These are phyloP conservation scores for Poa annua DNA, from an alignment of 176 grass and related monocot genomes.

Conservation along the genomic window DNA sequence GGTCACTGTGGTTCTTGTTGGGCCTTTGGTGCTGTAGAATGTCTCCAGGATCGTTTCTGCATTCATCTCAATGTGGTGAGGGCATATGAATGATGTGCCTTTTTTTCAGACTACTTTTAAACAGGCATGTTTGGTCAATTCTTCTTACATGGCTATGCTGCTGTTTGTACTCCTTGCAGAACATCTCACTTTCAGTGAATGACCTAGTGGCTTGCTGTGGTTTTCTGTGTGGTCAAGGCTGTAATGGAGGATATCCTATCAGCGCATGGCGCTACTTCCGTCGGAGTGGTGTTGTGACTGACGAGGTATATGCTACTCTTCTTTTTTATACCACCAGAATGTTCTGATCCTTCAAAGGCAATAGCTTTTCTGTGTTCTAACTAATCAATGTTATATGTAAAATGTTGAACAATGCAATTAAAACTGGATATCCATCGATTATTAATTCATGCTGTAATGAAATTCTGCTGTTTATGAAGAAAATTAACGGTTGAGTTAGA, in stretches of 20 bases:
- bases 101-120: constrained; percentile 18
- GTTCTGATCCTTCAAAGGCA: not conserved
- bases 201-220: constrained; percentile 91
- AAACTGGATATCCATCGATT: not conserved
- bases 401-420: not conserved
- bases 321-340: not conserved
- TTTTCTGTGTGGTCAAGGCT: constrained; percentile 93
- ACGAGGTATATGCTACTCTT: constrained; percentile 64
- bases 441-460: not conserved
- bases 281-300: constrained; percentile 83
- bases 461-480: not conserved
- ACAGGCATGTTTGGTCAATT: not conserved
- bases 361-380: not conserved
- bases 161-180: constrained; percentile 53
- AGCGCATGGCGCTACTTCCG: constrained; percentile 85
- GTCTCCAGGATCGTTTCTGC: constrained; percentile 90
- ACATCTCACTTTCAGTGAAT: constrained; percentile 80
- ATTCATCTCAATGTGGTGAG: constrained; percentile 75
- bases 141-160: constrained; percentile 13
- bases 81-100: constrained; percentile 1
- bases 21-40: constrained; percentile 92
- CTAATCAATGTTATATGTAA: not conserved
- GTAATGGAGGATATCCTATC: constrained; percentile 95
- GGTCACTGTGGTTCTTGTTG: constrained; percentile 95
- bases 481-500: constrained; percentile 1